These are phyloP conservation scores for Ambrosia hybrid DNA, from an alignment of 140 eudicot genomes.

Conservation along the genomic window DNA sequence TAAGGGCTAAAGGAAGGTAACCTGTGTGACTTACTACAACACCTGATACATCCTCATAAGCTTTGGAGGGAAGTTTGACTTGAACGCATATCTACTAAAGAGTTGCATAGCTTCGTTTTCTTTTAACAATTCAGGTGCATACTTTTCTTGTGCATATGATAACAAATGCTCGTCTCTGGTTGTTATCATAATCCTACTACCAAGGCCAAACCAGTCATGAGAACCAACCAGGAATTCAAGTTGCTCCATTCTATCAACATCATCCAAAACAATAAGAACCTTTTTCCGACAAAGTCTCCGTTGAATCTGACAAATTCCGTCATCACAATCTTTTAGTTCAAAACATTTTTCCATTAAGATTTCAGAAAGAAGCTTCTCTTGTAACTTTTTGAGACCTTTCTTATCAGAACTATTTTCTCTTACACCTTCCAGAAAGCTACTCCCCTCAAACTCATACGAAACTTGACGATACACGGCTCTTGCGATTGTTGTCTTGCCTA, in stretches of 20 bases:
- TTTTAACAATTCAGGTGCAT: constrained; percentile 8
- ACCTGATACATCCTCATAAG: neutral
- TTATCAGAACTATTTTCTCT: constrained; percentile 14
- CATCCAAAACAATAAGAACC: constrained; percentile 22
- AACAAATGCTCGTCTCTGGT: constrained; percentile 17
- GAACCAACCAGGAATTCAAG: constrained; percentile 7
- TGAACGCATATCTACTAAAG: constrained; percentile 20
- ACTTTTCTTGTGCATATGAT: constrained; percentile 2
- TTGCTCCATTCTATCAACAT: constrained; percentile 19
- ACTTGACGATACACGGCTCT: constrained; percentile 22
- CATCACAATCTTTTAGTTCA: constrained; percentile 7
- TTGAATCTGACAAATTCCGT: constrained; percentile 6
- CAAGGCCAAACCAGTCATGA: constrained; percentile 11
- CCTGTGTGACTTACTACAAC: constrained; percentile 22
- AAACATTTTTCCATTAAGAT: neutral
- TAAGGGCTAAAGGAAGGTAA: constrained; percentile 20
- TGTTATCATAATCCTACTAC: constrained; percentile 18
- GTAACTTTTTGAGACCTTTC: constrained; percentile 7
- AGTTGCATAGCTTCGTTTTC: constrained; percentile 2
- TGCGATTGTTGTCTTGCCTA: constrained; percentile 23
- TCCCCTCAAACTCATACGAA: constrained; percentile 13
- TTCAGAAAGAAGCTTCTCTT: constrained; percentile 22
- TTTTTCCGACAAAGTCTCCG: neutral
- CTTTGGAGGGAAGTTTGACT: constrained; percentile 1
- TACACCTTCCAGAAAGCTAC: constrained; percentile 22